Evolutionary conservation across 2,329 filamentous ascomycete genomes (phyloP), one percentile per base, ranked within the genome.

Genomic region (Hymenoscyphus linearis): DNA sequence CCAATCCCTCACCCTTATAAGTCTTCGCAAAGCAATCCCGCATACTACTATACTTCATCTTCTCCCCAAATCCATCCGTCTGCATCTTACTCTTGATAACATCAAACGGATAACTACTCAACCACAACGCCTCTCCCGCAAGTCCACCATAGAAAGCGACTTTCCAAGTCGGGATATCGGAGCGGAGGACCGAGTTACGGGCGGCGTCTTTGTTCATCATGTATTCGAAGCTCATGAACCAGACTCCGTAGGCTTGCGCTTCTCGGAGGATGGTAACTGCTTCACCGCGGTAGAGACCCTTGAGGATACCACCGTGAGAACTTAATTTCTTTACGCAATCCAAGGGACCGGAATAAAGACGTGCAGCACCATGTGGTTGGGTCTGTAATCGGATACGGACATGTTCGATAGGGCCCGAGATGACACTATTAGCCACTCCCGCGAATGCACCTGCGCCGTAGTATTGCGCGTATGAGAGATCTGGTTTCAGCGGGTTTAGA

Each of bases 11-110:
- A 5, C 77, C 80, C 63, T 82, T 82, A 79, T 84, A 96, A 1
- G 89, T 96, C 80, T 96, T 86, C 62, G 80, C 83, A 76, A 98
- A 96, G 78, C 91, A 96, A 76, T 96, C 90, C 57, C 88, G 84
- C 93, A 97, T 97, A 60, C 80, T 87, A 74, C 79, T 84, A 77
- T 89, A 99, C 73, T 82, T 82, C 79, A 87, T 86, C 65, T 83
- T 78, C 55, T 74, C 64, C 4, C 90, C 91, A 73, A 97, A 95
- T 0, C 90, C 93, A 77, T 99, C 95, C 62, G 89, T 96, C 83
- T 99, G 95, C 93, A 98, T 97, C 85, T 96, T 98, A 78, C 91
- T 96, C 89, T 99, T 99, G 77, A 99, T 78, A 31, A 99, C 93
- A 77, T 99, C 95, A 67, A 99, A 89, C 25, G 95, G 95, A 77